Conservation (phyloP, 257 asterid genomes). For the Rhazya stricta region DNA sequence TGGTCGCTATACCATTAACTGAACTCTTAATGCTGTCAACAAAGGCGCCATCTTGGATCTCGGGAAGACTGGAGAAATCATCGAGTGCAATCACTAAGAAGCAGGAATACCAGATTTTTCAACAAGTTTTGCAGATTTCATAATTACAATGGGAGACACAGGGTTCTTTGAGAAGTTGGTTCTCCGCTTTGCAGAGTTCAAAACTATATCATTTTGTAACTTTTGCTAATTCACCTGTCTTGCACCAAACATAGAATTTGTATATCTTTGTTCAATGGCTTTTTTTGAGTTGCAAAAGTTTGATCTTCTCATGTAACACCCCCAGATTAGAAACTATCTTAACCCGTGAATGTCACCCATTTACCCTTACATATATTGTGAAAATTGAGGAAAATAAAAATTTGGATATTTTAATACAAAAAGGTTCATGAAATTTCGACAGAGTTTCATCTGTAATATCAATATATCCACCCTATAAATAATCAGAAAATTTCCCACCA, state of each 20-base stretch:
- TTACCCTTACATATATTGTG: no score
- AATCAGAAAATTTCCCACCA: no score
- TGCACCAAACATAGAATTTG: constrained; percentile 27
- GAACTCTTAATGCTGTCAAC: constrained; percentile 34
- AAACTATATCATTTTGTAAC: constrained; percentile 33
- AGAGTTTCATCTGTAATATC: no score
- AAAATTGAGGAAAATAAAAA: no score
- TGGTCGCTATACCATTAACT: constrained; percentile 26
- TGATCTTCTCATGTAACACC: constrained; percentile 40
- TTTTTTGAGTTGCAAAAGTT: constrained; percentile 25
- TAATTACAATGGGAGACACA: constrained; percentile 80
- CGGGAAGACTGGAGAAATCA: constrained; percentile 37
- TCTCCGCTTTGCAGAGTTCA: constrained; percentile 35
- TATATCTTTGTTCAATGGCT: constrained; percentile 33
- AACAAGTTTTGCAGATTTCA: constrained; percentile 79
- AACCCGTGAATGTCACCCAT: no score
- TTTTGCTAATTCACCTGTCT: constrained; percentile 35
- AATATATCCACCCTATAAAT: no score
- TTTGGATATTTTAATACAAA: no score
- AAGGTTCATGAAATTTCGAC: no score
- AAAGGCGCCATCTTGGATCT: constrained; percentile 31
- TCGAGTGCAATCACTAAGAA: constrained; percentile 50
- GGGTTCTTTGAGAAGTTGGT: constrained; percentile 29
- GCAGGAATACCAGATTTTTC: constrained; percentile 57
- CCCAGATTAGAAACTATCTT: no score